phyloP scores from a whole-genome alignment of 176 grass and related monocot species.

The Olyra latifolia region DNA sequence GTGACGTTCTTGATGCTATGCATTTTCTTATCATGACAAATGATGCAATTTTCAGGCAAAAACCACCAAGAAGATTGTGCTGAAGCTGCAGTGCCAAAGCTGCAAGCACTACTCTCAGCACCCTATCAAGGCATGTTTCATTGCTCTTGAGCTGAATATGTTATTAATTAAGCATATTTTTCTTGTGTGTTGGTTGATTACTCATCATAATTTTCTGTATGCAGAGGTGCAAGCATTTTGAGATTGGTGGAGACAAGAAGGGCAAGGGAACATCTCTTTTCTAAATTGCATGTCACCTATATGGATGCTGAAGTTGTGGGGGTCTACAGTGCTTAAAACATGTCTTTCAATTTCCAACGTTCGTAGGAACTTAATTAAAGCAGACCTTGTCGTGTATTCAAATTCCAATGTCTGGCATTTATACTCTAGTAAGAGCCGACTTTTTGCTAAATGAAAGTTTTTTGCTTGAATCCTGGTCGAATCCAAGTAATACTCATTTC shows the following conservation, averaged over 20 bases:
- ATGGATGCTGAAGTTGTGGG: conserved; percentile 13
- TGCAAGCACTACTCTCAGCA: conserved; percentile 92
- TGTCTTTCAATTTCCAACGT: not conserved
- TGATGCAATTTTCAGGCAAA: conserved; percentile 59
- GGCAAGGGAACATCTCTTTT: conserved; percentile 97
- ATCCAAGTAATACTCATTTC: not conserved
- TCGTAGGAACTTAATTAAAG: conserved; percentile 38
- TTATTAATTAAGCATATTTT: not conserved
- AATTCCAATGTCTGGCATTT: conserved; percentile 15
- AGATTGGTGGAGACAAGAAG: conserved; percentile 97
- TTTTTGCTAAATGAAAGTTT: conserved; percentile 30
- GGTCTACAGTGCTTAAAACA: conserved; percentile 5
- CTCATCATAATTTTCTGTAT: not conserved
- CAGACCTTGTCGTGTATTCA: conserved; percentile 30
- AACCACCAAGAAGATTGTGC: conserved; percentile 95
- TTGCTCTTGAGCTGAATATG: not conserved
- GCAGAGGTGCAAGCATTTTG: conserved; percentile 98
- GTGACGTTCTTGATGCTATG: not conserved
- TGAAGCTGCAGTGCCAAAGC: conserved; percentile 92
- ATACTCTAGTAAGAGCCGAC: not conserved
- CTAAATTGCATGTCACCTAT: conserved; percentile 41
- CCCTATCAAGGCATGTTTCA: conserved; percentile 59
- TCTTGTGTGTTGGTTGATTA: not conserved
- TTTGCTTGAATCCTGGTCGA: not conserved
- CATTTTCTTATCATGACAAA: not conserved